phyloP scores from a whole-genome alignment of 179 eudicot genomes.

The Nepenthes alata region DNA sequence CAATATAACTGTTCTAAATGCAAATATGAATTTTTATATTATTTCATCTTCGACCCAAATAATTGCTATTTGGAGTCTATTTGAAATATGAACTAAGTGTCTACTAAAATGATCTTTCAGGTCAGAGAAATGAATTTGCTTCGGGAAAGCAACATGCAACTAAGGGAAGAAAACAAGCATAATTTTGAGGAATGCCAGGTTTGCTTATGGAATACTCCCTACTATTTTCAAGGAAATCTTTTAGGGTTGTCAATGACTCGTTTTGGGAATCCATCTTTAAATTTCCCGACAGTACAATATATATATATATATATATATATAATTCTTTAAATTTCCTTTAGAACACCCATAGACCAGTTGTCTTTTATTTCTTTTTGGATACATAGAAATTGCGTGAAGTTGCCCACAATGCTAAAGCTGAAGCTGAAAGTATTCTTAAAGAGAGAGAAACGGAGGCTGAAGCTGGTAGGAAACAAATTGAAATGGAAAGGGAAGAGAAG shows the following conservation, averaged over 20 bases:
- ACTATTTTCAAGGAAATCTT: no score
- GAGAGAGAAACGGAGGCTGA: conserved; percentile 47
- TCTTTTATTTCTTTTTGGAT: conserved; percentile 1
- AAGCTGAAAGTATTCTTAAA: conserved; percentile 45
- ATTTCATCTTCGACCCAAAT: no score
- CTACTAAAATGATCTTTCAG: conserved; percentile 10
- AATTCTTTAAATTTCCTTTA: no score
- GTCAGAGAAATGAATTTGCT: conserved; percentile 79
- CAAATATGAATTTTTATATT: no score
- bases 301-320: neutral
- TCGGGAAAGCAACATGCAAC: conserved; percentile 89
- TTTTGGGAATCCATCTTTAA: neutral
- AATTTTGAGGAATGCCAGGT: conserved; percentile 92
- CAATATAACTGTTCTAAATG: no score
- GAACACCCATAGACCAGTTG: no score
- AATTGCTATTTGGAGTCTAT: no score
- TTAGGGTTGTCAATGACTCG: neutral
- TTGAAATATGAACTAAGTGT: neutral
- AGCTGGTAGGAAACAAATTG: conserved; percentile 44
- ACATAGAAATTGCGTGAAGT: conserved; percentile 53
- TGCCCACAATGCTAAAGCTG: conserved; percentile 36
- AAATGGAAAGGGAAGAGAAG: conserved; percentile 37
- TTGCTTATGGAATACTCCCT: neutral
- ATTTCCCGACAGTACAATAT: neutral
- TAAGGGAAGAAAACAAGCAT: conserved; percentile 81